These are phyloP conservation scores for Dothideomycetes sp. DNA, from an alignment of 2,329 filamentous ascomycete species.

Conservation along the genomic window DNA sequence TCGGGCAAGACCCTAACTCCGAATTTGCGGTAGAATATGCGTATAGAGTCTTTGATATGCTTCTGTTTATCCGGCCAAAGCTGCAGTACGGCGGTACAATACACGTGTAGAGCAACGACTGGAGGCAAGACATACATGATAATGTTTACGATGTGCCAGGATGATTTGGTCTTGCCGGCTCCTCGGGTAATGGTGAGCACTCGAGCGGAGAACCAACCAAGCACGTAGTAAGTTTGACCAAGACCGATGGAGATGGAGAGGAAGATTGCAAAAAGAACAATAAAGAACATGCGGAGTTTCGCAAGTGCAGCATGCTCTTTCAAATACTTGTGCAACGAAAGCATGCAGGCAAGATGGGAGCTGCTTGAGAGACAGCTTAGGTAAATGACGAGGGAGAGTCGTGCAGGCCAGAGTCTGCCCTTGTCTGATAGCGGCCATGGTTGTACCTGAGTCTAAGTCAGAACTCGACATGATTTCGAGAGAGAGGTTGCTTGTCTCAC, in stretches of 20 bases:
- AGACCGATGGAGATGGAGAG: background rate
- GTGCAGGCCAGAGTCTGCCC: background rate
- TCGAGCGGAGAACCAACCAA: background rate
- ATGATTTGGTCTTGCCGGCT: background rate
- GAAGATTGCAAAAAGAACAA: background rate
- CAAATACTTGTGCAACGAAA: constrained; percentile 5
- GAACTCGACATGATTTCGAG: no score
- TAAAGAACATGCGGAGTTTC: background rate
- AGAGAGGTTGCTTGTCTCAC: no score
- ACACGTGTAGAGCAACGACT: background rate
- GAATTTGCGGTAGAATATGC: background rate
- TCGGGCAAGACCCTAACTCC: background rate
- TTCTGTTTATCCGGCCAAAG: background rate
- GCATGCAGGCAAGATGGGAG: constrained; percentile 5
- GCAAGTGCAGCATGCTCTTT: constrained; percentile 1
- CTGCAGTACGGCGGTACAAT: background rate
- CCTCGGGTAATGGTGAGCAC: background rate
- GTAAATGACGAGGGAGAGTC: constrained; percentile 6
- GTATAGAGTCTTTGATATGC: background rate
- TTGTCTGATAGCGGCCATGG: background rate
- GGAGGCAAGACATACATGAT: background rate
- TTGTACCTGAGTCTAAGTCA: no score
- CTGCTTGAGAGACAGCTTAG: constrained; percentile 7
- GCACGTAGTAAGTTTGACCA: background rate
- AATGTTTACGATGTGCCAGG: background rate